Conservation (phyloP, 2,329 filamentous ascomycete species). For the Penicillium concentricum region DNA sequence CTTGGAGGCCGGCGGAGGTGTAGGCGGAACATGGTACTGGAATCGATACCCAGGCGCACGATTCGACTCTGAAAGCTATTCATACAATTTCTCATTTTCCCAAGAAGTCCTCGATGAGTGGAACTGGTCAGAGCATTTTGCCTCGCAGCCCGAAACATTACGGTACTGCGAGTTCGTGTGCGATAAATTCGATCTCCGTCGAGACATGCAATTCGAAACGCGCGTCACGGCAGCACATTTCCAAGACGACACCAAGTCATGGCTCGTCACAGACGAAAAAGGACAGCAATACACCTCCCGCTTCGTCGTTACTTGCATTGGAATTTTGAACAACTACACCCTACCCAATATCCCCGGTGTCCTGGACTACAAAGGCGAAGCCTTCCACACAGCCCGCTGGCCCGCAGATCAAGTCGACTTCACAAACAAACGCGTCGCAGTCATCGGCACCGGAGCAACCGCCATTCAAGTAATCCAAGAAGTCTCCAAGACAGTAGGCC, state of each 20-base stretch:
- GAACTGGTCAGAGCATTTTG: constrained; percentile 10
- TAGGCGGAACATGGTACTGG: constrained; percentile 45
- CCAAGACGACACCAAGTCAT: neutral
- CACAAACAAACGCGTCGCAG: constrained; percentile 38
- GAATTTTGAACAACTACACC: constrained; percentile 17
- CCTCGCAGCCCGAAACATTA: constrained; percentile 12
- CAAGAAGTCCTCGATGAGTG: constrained; percentile 7
- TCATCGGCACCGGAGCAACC: constrained; percentile 46
- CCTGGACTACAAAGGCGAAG: constrained; percentile 20
- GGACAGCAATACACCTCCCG: neutral
- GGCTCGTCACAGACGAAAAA: neutral
- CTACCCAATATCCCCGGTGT: constrained; percentile 27
- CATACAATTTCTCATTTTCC: neutral
- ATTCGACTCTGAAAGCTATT: constrained; percentile 59
- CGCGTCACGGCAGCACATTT: constrained; percentile 6
- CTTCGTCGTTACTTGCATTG: constrained; percentile 6
- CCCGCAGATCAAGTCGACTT: constrained; percentile 13
- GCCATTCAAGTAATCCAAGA: constrained; percentile 39
- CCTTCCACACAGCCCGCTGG: constrained; percentile 29
- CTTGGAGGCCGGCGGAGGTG: constrained; percentile 12
- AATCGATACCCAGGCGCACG: constrained; percentile 50
- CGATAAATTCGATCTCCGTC: constrained; percentile 4
- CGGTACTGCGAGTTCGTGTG: constrained; percentile 8
- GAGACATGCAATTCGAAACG: constrained; percentile 10
- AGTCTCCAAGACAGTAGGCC: constrained; percentile 14